phyloP scores from a whole-genome alignment of 441 rosid species.

The Macaranga tanarius region DNA sequence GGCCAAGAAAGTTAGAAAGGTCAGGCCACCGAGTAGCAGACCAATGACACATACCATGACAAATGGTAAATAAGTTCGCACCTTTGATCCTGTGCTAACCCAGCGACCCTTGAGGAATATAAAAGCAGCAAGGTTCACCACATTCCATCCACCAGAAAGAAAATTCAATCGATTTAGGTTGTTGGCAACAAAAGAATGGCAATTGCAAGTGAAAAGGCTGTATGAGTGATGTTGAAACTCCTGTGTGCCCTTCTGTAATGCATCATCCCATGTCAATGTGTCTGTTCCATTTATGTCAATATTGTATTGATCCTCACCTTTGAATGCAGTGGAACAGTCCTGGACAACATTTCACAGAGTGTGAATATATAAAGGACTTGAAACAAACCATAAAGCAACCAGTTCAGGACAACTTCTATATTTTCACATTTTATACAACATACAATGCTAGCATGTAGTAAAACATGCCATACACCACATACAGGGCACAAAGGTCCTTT shows the following conservation, averaged over 20 bases:
- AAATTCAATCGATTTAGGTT: slow-evolving; percentile 74
- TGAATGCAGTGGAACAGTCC: slow-evolving; percentile 46
- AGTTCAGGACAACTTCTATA: background rate
- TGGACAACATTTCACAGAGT: slow-evolving; percentile 19
- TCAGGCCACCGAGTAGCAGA: slow-evolving; percentile 54
- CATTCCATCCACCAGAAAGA: slow-evolving; percentile 72
- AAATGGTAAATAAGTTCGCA: slow-evolving; percentile 70
- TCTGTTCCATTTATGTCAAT: slow-evolving; percentile 48
- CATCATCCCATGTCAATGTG: slow-evolving; percentile 68
- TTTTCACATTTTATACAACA: background rate
- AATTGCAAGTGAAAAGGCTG: slow-evolving; percentile 89
- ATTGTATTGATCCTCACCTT: slow-evolving; percentile 45
- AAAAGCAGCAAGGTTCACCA: slow-evolving; percentile 63
- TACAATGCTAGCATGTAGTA: background rate
- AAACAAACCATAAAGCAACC: background rate
- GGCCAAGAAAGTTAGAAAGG: slow-evolving; percentile 60
- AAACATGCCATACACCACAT: background rate
- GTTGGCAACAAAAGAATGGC: slow-evolving; percentile 77
- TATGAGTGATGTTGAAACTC: slow-evolving; percentile 69
- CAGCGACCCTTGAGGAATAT: slow-evolving; percentile 64
- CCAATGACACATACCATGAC: slow-evolving; percentile 52
- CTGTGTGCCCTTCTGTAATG: slow-evolving; percentile 43
- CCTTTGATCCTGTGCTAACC: slow-evolving; percentile 48
- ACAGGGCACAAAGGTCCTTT: background rate
- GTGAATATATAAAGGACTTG: slow-evolving; percentile 11